These are phyloP conservation scores for Akebia trifoliata DNA, from an alignment of 164 flowering plant genomes.

Conservation along the genomic window DNA sequence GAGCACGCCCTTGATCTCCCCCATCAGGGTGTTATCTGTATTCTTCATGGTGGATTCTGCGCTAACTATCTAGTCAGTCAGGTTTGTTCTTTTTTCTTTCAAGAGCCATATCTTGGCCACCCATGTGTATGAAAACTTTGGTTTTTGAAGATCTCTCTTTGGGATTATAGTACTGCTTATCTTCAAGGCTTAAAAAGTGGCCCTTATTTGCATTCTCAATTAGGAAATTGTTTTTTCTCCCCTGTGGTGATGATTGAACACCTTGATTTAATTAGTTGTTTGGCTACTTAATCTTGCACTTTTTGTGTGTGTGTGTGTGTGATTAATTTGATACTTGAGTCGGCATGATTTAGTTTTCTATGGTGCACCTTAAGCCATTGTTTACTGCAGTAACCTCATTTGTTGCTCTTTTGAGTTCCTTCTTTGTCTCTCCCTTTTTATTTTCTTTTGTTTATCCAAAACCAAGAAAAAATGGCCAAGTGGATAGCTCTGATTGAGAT, in stretches of 20 bases:
- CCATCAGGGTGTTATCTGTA: background rate
- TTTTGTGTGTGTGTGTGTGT: too few species aligned
- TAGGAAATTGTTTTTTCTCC: background rate
- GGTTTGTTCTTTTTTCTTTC: background rate
- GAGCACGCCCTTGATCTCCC: conserved; percentile 19
- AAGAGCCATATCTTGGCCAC: background rate
- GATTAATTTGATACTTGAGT: too few species aligned
- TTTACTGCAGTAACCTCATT: too few species aligned
- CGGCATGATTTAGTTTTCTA: too few species aligned
- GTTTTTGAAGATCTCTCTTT: background rate
- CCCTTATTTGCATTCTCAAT: background rate
- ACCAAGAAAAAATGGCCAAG: too few species aligned
- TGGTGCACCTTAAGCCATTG: too few species aligned
- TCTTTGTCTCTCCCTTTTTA: too few species aligned
- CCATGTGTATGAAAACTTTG: conserved; percentile 3
- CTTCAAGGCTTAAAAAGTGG: background rate
- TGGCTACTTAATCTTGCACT: background rate
- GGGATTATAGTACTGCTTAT: background rate
- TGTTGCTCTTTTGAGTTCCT: too few species aligned
- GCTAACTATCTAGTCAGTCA: conserved; percentile 2
- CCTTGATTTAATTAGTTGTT: background rate
- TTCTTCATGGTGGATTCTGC: background rate
- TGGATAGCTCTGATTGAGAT: too few species aligned
- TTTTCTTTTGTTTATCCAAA: too few species aligned
- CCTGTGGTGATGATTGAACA: background rate